Conservation (phyloP, 2,329 filamentous ascomycete genomes). For the Colletotrichum agaves region DNA sequence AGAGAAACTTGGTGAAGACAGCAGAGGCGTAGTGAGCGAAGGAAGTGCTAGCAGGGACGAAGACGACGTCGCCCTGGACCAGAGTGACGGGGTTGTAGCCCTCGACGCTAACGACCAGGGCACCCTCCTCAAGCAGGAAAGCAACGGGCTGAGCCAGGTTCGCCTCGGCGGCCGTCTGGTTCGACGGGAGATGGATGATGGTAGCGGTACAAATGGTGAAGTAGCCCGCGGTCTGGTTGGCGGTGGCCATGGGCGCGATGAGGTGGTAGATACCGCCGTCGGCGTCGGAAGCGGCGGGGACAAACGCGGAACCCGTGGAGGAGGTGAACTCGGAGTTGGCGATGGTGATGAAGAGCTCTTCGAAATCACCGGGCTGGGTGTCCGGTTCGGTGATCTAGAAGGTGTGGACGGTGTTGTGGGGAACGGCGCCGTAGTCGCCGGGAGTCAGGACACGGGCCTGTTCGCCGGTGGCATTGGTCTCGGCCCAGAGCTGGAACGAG, state of each 20-base stretch:
- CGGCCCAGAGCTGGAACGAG: slow-evolving; percentile 55
- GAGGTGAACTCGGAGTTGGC: slow-evolving; percentile 46
- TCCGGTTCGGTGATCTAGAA: slow-evolving; percentile 60
- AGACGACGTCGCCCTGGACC: slow-evolving; percentile 43
- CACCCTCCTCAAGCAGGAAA: slow-evolving; percentile 44
- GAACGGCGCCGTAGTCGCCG: slow-evolving; percentile 58
- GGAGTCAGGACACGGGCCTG: slow-evolving; percentile 52
- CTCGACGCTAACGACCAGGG: slow-evolving; percentile 39
- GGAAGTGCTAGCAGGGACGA: slow-evolving; percentile 39
- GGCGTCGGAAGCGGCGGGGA: slow-evolving; percentile 33
- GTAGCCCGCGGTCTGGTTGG: slow-evolving; percentile 50
- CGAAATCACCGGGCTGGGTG: slow-evolving; percentile 61
- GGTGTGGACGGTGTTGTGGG: slow-evolving; percentile 57
- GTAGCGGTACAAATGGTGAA: slow-evolving; percentile 58
- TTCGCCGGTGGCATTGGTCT: slow-evolving; percentile 43
- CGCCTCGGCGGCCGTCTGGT: slow-evolving; percentile 18
- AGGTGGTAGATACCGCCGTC: slow-evolving; percentile 52
- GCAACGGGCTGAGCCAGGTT: slow-evolving; percentile 31
- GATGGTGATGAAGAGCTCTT: slow-evolving; percentile 54
- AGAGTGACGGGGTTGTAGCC: slow-evolving; percentile 41
- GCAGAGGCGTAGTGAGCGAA: slow-evolving; percentile 42
- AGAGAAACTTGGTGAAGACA: slow-evolving; percentile 43
- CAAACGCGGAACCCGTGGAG: slow-evolving; percentile 45
- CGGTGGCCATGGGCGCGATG: slow-evolving; percentile 55
- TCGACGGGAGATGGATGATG: slow-evolving; percentile 39